Base-by-base conservation (phyloP, 176 grass and related monocot genomes). In the Oryza australiensis region DNA sequence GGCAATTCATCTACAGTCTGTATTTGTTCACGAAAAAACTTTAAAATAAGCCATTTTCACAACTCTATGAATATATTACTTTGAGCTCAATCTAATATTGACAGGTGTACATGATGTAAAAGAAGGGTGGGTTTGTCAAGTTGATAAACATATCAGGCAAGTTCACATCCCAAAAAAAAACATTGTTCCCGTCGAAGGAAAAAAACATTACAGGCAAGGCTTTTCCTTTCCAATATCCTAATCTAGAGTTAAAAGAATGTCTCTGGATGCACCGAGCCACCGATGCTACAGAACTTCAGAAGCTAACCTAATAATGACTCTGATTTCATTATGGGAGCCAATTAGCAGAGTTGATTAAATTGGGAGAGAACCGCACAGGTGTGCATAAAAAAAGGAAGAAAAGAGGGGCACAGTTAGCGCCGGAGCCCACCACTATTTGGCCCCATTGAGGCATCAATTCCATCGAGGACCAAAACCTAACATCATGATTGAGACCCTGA, bases 391-490 rank as follows among this genome's bases (percentile, higher is more conserved):
- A 5, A 85, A 82, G 49, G 45, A 73, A 46, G 27, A 65, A 86
- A 82, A 45, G 60, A 74, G 7, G 28, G 27, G 28, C 78, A 78
- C 59, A 67, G 82, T 73, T 73, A 78, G 59, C n/a, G 62, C 73
- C 45, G 62, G 88, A 78, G 79, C 83, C 83, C 79, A 90, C 88
- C 83, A 86, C 79, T 64, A 53, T 20, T 66, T 85, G 67, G 62
- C n/a, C 34, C 72, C 72, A 64, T 87, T 69, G 46, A 22, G 85
- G 79, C 73, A 90, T 78, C 83, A 74, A 74, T 82, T 82, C 78
- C 79, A 38, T 77, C 28, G 49, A 43, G 73, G 35, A 78, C 67
- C 12, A 29, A 86, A 68, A 90, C 88, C 83, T 68, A 90, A 67
- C 67, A 18, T 37, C 66, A 73, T 78, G 62, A 90, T 89, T 45